A percentile compares a stretch with the other conserved stretches of the same genome.
These are phyloP conservation scores for Tolypocladium tropicale DNA, from an alignment of 2,329 filamentous ascomycete genomes.

Conservation along the genomic window DNA sequence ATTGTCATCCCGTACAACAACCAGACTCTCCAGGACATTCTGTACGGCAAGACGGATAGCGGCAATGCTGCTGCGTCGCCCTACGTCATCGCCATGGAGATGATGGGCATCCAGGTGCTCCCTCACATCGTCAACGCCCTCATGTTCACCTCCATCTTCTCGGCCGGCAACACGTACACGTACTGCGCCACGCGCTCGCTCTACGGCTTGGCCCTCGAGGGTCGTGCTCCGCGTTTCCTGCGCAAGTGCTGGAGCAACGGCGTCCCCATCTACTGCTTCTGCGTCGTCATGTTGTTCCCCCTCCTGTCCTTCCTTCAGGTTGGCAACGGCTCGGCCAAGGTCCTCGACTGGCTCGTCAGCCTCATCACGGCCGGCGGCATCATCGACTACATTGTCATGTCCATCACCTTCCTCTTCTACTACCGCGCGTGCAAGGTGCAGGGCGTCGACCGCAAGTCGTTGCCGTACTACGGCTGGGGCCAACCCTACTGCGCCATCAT, in stretches of 20 bases:
- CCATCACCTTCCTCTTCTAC: conserved; percentile 34
- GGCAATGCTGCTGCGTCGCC: conserved; percentile 46
- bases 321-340: conserved; percentile 34
- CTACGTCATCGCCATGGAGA: conserved; percentile 53
- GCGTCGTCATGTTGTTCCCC: conserved; percentile 41
- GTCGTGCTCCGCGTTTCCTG: conserved; percentile 40
- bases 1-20: conserved; percentile 59
- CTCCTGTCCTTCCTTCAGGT: conserved; percentile 43
- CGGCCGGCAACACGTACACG: conserved; percentile 40
- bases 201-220: conserved; percentile 39
- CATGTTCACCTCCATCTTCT: conserved; percentile 32
- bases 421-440: conserved; percentile 44
- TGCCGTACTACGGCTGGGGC: conserved; percentile 48
- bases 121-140: conserved; percentile 49
- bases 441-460: conserved; percentile 35
- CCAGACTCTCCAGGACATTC: conserved; percentile 36
- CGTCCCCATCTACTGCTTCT: conserved; percentile 50
- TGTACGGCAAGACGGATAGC: conserved; percentile 26
- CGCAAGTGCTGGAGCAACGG: conserved; percentile 49
- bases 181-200: conserved; percentile 40
- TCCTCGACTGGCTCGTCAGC: conserved; percentile 43
- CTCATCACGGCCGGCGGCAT: conserved; percentile 47
- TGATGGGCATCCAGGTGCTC: conserved; percentile 40
- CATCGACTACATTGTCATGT: conserved; percentile 52
- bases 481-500: conserved; percentile 48